Base-by-base conservation (phyloP, 768 basidiomycete species). In the Leccinum longicurvipes region DNA sequence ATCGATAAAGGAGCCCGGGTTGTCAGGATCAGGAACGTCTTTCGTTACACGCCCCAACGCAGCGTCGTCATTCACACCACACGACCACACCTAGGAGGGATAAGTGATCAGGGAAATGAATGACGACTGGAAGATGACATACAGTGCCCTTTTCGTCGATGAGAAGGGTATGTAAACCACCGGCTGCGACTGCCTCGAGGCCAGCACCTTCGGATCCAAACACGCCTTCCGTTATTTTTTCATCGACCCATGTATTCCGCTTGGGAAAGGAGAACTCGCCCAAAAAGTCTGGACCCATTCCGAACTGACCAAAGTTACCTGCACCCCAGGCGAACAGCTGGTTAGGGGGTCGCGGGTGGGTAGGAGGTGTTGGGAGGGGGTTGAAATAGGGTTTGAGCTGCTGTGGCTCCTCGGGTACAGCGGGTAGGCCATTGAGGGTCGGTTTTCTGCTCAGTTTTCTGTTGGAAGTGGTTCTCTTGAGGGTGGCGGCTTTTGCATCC, bases 241-340 rank as follows among this genome's bases (percentile, higher is more conserved):
- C 76, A 62, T 93, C 86, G 23, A 91, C 79, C 86, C 88, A 91
- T 0, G 71, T 58, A 68, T 91, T 93, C 54, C 85, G 81, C 64
- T 81, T 86, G 9, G 94, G 94, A 60, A 86, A 87, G 51, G 79
- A 73, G 54, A 88, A 79, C 71, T 96, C 92, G 55, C 77, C 84
- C 29, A 93, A 74, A 48, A 75, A 67, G 60, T 86, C 83, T 4
- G 84, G 83, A 34, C 96, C 96, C 77, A 96, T 82, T 29, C 95
- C 97, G 65, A 97, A 89, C 71, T 98, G 95, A 28, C 94, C 95
- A 74, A 93, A 93, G 72, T 96, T 94, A 25, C 93, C 94, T 11
- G 87, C 85, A 7, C 96, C 96, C 83, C 91, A 98, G 8, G 82
- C 86, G 60, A 94, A 96, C 17, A 94, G 77, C 41, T 86, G 79